phyloP scores from a whole-genome alignment of 495 filamentous ascomycete genomes.

The Podospora australis region DNA sequence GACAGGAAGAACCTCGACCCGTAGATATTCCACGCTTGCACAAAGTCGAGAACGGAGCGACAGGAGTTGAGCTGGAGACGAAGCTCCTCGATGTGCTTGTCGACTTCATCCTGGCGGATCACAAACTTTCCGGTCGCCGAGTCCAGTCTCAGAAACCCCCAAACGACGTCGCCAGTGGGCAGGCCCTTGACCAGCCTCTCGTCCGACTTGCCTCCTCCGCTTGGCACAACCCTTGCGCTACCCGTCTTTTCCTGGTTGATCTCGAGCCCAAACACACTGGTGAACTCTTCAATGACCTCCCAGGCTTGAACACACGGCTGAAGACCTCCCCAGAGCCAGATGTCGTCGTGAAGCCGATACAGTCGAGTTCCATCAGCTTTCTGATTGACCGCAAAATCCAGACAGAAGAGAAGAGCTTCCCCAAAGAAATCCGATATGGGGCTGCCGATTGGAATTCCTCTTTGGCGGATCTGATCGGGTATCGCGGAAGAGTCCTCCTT shows the following conservation, averaged over 20 bases:
- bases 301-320: conserved; percentile 53
- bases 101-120: conserved; percentile 56
- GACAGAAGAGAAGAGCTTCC: conserved; percentile 57
- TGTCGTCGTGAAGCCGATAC: conserved; percentile 63
- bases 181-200: conserved; percentile 20
- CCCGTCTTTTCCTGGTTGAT: conserved; percentile 60
- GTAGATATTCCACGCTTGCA: conserved; percentile 61
- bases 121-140: conserved; percentile 46
- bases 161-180: conserved; percentile 52
- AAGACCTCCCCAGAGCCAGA: conserved; percentile 61
- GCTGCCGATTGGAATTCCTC: conserved; percentile 55
- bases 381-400: conserved; percentile 63
- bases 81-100: conserved; percentile 55
- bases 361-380: conserved; percentile 43
- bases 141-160: conserved; percentile 59
- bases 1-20: conserved; percentile 57
- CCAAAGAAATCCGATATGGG: conserved; percentile 52
- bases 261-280: conserved; percentile 48
- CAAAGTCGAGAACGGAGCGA: conserved; percentile 53
- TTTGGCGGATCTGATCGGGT: conserved; percentile 35
- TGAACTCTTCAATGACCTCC: conserved; percentile 48
- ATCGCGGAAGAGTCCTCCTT: conserved; percentile 25
- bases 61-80: conserved; percentile 47
- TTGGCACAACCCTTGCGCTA: conserved; percentile 32
- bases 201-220: conserved; percentile 5